These are phyloP conservation scores for Carex kokanica DNA, from an alignment of 176 grass and related monocot species.

Conservation along the genomic window DNA sequence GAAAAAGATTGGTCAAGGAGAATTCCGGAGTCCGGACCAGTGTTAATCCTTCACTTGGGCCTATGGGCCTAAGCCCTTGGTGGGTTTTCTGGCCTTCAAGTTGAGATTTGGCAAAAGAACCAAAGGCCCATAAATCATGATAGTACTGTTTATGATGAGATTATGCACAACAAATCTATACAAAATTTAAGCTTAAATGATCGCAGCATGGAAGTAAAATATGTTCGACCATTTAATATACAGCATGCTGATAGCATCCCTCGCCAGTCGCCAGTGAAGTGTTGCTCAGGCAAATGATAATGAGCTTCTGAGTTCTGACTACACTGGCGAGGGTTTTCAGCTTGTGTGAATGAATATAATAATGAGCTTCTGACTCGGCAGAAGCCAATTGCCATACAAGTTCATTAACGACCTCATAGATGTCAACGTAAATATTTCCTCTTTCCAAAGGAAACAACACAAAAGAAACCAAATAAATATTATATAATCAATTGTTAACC, in stretches of 20 bases:
- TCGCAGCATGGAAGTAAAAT: not conserved
- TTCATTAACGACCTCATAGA: not conserved
- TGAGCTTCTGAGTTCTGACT: not conserved
- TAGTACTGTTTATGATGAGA: not conserved
- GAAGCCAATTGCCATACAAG: not conserved
- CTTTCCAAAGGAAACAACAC: not conserved
- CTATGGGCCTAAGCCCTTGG: not conserved
- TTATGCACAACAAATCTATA: not conserved
- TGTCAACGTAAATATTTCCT: not conserved
- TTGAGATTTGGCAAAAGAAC: not conserved
- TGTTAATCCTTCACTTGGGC: not conserved
- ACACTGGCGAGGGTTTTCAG: not conserved
- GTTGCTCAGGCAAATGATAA: not conserved
- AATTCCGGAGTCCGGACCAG: not conserved
- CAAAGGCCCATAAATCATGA: not conserved
- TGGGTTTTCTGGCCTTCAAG: not conserved
- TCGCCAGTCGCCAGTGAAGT: not conserved
- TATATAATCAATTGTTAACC: not conserved
- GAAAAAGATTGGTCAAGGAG: too few relatives aligned
- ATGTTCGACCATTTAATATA: too few relatives aligned
- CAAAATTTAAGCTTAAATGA: not conserved
- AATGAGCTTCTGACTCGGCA: not conserved
- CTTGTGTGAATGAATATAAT: not conserved
- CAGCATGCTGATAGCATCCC: not conserved
- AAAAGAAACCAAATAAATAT: not conserved